Evolutionary conservation across 768 basidiomycete species (phyloP).

Genomic region (Auricularia cornea): DNA sequence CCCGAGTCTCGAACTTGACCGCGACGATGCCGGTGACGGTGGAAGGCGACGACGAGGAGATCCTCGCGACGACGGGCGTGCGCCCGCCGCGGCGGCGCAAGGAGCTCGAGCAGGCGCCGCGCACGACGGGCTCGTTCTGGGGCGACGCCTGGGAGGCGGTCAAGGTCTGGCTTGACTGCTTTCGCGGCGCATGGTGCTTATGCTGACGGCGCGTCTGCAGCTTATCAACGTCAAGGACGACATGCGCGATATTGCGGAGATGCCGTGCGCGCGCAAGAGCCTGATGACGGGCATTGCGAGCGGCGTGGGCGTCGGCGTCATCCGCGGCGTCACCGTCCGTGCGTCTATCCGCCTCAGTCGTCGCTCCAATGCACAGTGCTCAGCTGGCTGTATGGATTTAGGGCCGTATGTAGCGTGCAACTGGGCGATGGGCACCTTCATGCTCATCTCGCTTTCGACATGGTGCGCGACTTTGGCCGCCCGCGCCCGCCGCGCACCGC

Average conservation of each 20-base stretch:
- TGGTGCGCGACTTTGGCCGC: background rate
- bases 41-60: background rate
- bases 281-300: conserved; percentile 72
- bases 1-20: too few relatives aligned
- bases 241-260: conserved; percentile 51
- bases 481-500: background rate
- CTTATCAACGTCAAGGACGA: conserved; percentile 39
- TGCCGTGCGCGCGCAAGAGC: conserved; percentile 72
- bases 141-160: background rate
- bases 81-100: background rate
- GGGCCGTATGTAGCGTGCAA: conserved; percentile 61
- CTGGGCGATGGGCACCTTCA: conserved; percentile 74
- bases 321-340: conserved; percentile 62
- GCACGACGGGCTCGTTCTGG: background rate
- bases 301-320: conserved; percentile 66
- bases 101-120: background rate
- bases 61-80: background rate
- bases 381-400: conserved; percentile 15
- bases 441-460: conserved; percentile 40
- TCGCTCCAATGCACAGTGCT: too few relatives aligned
- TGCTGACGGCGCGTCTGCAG: background rate
- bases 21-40: background rate
- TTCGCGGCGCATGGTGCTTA: background rate
- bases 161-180: background rate
- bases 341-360: conserved; percentile 21